Evolutionary conservation across 306 rosid species (phyloP).

Genomic region (Quercus ilex): DNA sequence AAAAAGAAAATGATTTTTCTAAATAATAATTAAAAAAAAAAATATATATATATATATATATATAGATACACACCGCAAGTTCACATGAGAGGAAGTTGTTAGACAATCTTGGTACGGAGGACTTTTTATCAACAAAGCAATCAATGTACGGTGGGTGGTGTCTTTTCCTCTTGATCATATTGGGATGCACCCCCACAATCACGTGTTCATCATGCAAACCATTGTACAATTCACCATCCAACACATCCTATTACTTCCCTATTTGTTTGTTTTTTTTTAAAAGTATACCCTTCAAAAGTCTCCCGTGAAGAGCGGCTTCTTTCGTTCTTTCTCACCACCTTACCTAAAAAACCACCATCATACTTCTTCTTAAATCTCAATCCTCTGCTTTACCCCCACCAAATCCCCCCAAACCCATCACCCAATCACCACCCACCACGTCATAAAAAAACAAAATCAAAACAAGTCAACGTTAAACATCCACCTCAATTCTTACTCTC

Average conservation of each 20-base stretch:
- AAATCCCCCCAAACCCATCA: not conserved
- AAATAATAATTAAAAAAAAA: too few species aligned
- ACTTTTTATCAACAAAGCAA: too few species aligned
- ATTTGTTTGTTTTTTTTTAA: not conserved
- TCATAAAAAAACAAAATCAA: not conserved
- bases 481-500: not conserved
- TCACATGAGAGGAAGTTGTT: too few species aligned
- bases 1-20: too few species aligned
- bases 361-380: fast-evolving
- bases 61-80: too few species aligned
- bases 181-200: not conserved
- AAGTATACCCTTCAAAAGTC: not conserved
- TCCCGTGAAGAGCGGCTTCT: slow-evolving; percentile 4
- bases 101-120: too few species aligned
- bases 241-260: not conserved
- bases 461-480: not conserved
- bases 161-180: fast-evolving
- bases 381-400: too few species aligned
- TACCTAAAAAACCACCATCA: not conserved
- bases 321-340: not conserved
- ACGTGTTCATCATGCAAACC: not conserved
- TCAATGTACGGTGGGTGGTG: not conserved
- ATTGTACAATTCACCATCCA: not conserved
- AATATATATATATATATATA: too few species aligned
- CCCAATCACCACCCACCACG: not conserved